A percentile compares a stretch with the other conserved stretches of the same genome.
Evolutionary conservation across 2,329 filamentous ascomycete species (phyloP).

Genomic region (Calonectria pseudoturangicola): DNA sequence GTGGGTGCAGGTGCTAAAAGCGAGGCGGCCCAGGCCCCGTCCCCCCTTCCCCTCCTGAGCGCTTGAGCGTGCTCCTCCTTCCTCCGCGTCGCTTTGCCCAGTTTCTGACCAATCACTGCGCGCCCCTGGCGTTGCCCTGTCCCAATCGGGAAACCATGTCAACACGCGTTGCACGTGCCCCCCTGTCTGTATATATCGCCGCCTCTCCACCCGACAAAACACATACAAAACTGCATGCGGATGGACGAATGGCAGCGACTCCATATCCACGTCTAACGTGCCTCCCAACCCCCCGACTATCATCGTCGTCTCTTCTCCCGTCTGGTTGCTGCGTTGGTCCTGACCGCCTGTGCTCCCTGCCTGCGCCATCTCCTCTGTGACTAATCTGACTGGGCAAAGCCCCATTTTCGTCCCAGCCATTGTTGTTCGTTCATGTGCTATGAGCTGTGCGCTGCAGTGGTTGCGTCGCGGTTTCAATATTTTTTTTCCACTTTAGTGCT

Average conservation of each 20-base stretch:
- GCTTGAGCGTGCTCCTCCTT: conserved; percentile 46
- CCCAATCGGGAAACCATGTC: conserved; percentile 60
- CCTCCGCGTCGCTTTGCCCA: conserved; percentile 54
- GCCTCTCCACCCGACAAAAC: conserved; percentile 39
- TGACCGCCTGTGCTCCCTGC: conserved; percentile 37
- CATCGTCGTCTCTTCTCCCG: conserved; percentile 31
- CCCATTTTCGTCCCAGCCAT: conserved; percentile 39
- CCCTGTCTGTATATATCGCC: conserved; percentile 48
- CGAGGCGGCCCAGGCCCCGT: conserved; percentile 50
- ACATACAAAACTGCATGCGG: conserved; percentile 40
- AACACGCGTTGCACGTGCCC: conserved; percentile 59
- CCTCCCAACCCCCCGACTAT: conserved; percentile 41
- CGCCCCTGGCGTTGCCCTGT: conserved; percentile 53
- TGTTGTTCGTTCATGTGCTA: conserved; percentile 29
- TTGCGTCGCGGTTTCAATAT: conserved; percentile 43
- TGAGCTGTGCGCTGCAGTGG: conserved; percentile 34
- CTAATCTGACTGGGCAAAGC: conserved; percentile 30
- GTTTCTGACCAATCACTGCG: conserved; percentile 57
- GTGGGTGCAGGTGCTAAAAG: conserved; percentile 53
- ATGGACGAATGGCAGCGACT: conserved; percentile 37
- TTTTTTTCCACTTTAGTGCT: conserved; percentile 33
- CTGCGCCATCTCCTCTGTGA: conserved; percentile 27
- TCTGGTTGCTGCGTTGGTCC: conserved; percentile 28
- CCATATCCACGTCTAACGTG: conserved; percentile 35
- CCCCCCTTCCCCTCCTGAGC: conserved; percentile 41